Percentiles rank a stretch among this genome's conserved stretches.
phyloP scores from a whole-genome alignment of 371 early-diverging fungal species.

The Haplosporangium sp. region DNA sequence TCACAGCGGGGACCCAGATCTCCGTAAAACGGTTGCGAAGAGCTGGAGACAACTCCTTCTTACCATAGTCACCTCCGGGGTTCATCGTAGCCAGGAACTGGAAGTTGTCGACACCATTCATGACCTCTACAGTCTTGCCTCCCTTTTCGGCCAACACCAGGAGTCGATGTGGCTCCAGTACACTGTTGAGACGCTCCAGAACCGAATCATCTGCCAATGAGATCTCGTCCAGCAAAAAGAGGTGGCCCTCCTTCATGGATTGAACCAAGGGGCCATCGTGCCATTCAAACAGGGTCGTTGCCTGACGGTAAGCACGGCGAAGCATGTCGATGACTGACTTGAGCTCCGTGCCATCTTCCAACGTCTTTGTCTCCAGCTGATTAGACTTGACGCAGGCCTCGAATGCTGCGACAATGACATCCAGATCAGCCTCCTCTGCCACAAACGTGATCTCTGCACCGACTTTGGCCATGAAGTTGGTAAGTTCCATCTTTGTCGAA shows the following conservation, averaged over 20 bases:
- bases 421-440: constrained; percentile 45
- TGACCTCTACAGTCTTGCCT: constrained; percentile 76
- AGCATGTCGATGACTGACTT: constrained; percentile 29
- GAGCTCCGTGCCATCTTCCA: constrained; percentile 48
- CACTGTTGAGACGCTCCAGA: constrained; percentile 98
- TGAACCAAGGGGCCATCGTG: constrained; percentile 96
- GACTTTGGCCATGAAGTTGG: constrained; percentile 28
- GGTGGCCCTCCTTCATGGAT: constrained; percentile 94
- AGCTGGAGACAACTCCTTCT: constrained; percentile 99
- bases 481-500: constrained; percentile 57
- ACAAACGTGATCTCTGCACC: constrained; percentile 32
- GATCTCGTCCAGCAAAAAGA: constrained; percentile 99
- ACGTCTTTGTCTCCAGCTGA: constrained; percentile 30
- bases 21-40: constrained; percentile 99
- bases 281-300: constrained; percentile 89
- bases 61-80: constrained; percentile 99
- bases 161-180: constrained; percentile 93
- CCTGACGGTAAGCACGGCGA: constrained; percentile 51
- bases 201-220: constrained; percentile 99
- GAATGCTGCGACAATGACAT: constrained; percentile 48
- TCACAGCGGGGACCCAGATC: constrained; percentile 95
- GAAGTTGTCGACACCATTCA: constrained; percentile 82
- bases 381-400: constrained; percentile 38
- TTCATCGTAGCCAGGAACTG: constrained; percentile 99
- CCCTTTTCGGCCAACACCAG: constrained; percentile 96